These are phyloP conservation scores for Tolypocladium cylindrosporum DNA, from an alignment of 2,329 filamentous ascomycete genomes.

Conservation along the genomic window DNA sequence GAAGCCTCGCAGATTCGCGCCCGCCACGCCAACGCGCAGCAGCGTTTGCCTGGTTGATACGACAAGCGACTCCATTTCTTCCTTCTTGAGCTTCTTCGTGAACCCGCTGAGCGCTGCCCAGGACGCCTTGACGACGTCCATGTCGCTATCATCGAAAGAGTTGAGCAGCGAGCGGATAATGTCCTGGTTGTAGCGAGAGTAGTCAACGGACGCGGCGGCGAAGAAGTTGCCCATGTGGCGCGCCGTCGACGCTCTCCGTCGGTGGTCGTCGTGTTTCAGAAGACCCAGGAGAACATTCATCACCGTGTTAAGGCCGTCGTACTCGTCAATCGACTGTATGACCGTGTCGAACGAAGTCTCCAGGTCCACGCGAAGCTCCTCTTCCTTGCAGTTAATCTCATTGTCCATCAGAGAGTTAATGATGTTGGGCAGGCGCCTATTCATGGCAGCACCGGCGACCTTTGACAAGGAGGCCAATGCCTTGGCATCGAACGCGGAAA, in stretches of 20 bases:
- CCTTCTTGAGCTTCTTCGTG: conserved; percentile 83
- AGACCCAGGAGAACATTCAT: conserved; percentile 89
- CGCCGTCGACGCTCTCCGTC: conserved; percentile 67
- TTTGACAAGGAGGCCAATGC: conserved; percentile 87
- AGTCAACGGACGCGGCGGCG: conserved; percentile 68
- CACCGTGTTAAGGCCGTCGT: conserved; percentile 85
- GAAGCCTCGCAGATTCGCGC: conserved; percentile 79
- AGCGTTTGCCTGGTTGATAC: conserved; percentile 77
- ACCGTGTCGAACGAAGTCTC: conserved; percentile 79
- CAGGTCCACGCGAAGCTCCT: conserved; percentile 62
- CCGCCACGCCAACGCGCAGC: conserved; percentile 79
- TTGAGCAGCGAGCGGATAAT: conserved; percentile 84
- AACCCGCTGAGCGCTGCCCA: conserved; percentile 83
- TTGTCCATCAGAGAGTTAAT: conserved; percentile 93
- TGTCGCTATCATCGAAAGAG: conserved; percentile 81
- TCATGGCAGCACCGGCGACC: conserved; percentile 86
- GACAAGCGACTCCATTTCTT: conserved; percentile 94
- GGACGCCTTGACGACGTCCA: conserved; percentile 75
- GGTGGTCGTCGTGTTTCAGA: conserved; percentile 88
- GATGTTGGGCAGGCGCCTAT: conserved; percentile 77
- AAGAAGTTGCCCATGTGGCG: conserved; percentile 83
- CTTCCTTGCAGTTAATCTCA: conserved; percentile 68
- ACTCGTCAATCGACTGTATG: conserved; percentile 87
- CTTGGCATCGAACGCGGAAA: conserved; percentile 89
- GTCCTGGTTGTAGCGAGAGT: conserved; percentile 92